Base-by-base conservation (phyloP, 75 land plant genomes). In the Pinus taeda region DNA sequence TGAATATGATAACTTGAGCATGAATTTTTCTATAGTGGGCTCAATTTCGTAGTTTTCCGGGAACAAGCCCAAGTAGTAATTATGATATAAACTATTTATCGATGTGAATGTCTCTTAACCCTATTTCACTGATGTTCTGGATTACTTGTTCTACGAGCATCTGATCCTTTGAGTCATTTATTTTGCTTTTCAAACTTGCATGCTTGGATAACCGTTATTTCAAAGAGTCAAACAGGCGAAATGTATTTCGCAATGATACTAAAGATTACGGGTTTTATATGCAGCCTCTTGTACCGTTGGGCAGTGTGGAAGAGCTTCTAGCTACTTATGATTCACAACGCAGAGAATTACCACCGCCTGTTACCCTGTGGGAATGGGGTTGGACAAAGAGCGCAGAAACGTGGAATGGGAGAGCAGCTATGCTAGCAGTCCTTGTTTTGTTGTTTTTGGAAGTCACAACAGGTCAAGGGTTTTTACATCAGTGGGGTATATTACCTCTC, bases 361-460 rank as follows among this genome's bases (percentile, higher is more conserved):
- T 97, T 30, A 80, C 84, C n/a, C 84, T 97, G 11, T 97, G 99
- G 99, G 90, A 97, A 85, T 97, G 99, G 99, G 99, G 99, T 57
- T 97, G 98, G 98, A 97, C 99, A 3, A 97, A 90, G 77, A 97
- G 99, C 75, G 99, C 99, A 1, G 99, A 97, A 74, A 97, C 99
- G 21, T 97, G 99, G 99, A 97, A 97, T 77, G 99, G 99, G 49
- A 90, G 99, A 77, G 98, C 92, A 45, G 99, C 99, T 6, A 97
- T 97, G 99, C 77, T 97, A 15, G 99, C 98, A 11, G 99, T 97
- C 45, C 84, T 97, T 72, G 87, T 76, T 53, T 77, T 95, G 71
- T 81, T 97, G 49, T 87, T 93, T 57, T 77, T 93, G 75, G 98
- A 97, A 83, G 90, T 93, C 7, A 95, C 93, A 39, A 93, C 96